Conservation (phyloP, 495 filamentous ascomycete genomes). For the Trichoderma erinaceum region DNA sequence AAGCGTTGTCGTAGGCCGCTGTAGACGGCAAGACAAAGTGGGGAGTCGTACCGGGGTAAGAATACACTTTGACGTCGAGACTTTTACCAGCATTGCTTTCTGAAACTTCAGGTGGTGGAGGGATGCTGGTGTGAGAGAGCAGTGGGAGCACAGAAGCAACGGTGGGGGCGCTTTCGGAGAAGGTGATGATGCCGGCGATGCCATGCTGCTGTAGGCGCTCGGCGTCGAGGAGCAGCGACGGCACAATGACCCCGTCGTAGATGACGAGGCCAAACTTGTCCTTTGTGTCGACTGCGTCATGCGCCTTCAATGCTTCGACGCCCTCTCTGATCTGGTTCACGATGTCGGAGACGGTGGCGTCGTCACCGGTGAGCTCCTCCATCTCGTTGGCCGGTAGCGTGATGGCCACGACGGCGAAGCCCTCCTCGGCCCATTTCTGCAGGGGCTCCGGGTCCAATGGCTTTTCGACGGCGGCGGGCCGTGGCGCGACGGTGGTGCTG, state of each 20-base stretch:
- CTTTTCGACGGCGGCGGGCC: slow-evolving; percentile 17
- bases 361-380: slow-evolving; percentile 11
- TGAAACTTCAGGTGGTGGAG: background rate
- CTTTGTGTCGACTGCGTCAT: slow-evolving; percentile 18
- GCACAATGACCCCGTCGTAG: slow-evolving; percentile 14
- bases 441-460: slow-evolving; percentile 30
- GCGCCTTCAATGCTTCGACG: slow-evolving; percentile 18
- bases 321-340: slow-evolving; percentile 21
- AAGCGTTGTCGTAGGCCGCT: slow-evolving; percentile 30
- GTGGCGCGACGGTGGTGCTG: background rate
- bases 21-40: slow-evolving; percentile 41
- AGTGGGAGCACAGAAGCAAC: background rate
- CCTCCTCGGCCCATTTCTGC: slow-evolving; percentile 57
- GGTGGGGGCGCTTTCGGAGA: background rate
- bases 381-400: background rate
- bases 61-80: slow-evolving; percentile 16
- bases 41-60: slow-evolving; percentile 27
- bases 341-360: slow-evolving; percentile 19
- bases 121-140: background rate
- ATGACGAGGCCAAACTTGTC: slow-evolving; percentile 20
- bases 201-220: slow-evolving; percentile 3
- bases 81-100: background rate
- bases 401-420: slow-evolving; percentile 46
- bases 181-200: slow-evolving; percentile 3
- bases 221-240: slow-evolving; percentile 7